phyloP scores from a whole-genome alignment of 2,329 filamentous ascomycete species.

The Ambrosiella xylebori region DNA sequence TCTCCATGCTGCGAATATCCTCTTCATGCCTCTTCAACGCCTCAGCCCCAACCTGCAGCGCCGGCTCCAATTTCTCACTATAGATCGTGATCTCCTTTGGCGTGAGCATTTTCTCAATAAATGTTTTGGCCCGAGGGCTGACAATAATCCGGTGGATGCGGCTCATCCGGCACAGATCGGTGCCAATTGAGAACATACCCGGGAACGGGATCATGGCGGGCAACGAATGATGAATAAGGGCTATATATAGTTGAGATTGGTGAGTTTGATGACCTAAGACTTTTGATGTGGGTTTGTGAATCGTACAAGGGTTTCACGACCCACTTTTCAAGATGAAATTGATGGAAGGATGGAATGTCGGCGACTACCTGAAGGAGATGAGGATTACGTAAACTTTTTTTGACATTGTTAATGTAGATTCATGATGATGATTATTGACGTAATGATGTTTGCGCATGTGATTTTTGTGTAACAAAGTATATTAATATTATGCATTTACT shows the following conservation, averaged over 20 bases:
- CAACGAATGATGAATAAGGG: not conserved
- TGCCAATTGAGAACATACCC: slow-evolving; percentile 52
- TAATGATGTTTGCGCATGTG: too few species aligned
- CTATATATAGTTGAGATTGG: not conserved
- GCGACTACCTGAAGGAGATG: too few species aligned
- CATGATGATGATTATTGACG: too few species aligned
- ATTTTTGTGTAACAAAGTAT: too few species aligned
- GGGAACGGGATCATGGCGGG: slow-evolving; percentile 34
- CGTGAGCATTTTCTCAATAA: slow-evolving; percentile 31
- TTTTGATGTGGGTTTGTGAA: too few species aligned
- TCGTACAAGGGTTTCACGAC: too few species aligned
- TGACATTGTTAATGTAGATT: too few species aligned
- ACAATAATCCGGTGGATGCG: slow-evolving; percentile 45
- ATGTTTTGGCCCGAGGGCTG: slow-evolving; percentile 24
- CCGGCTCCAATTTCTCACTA: slow-evolving; percentile 6
- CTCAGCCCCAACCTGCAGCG: not conserved
- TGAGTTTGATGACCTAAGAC: not conserved
- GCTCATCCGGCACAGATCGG: slow-evolving; percentile 56
- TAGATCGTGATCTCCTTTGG: slow-evolving; percentile 22
- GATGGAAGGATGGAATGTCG: too few species aligned
- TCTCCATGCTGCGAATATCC: too few species aligned
- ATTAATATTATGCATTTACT: too few species aligned
- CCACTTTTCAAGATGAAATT: too few species aligned
- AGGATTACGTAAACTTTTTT: too few species aligned
- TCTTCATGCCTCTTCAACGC: not conserved